Conservation (phyloP, 2,329 filamentous ascomycete genomes). For the Coniochaeta sp. region DNA sequence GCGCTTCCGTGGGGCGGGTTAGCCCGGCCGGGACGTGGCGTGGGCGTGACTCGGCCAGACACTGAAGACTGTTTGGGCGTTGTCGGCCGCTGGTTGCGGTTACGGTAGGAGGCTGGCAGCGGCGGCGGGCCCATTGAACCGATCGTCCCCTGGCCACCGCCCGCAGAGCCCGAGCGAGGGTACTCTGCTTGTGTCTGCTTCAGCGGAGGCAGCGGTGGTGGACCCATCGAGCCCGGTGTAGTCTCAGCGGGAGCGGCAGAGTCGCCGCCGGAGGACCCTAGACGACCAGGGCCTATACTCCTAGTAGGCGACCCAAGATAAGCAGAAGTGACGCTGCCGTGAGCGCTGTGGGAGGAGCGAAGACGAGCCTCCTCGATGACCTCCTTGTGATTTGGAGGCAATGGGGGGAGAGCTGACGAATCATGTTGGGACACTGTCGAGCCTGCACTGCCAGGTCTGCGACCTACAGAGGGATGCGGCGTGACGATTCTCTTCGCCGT, state of each 20-base stretch:
- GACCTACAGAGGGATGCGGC: constrained; percentile 16
- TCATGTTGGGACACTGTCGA: constrained; percentile 36
- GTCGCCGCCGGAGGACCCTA: not conserved
- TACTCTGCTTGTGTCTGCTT: constrained; percentile 70
- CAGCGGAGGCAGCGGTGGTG: constrained; percentile 15
- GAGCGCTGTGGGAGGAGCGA: constrained; percentile 38
- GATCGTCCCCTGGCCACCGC: constrained; percentile 24
- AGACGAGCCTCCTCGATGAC: constrained; percentile 73
- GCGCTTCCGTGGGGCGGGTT: constrained; percentile 34
- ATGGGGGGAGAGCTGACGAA: constrained; percentile 47
- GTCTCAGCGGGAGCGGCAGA: not conserved
- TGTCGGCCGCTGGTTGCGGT: constrained; percentile 42
- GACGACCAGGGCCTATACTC: not conserved
- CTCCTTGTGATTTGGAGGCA: constrained; percentile 77
- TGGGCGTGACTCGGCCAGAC: constrained; percentile 47
- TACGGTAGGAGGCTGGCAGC: constrained; percentile 62
- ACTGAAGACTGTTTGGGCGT: constrained; percentile 51
- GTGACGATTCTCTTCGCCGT: constrained; percentile 1
- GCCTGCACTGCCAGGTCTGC: constrained; percentile 63
- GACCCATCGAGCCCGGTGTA: not conserved
- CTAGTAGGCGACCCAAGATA: constrained; percentile 68
- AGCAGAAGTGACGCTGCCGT: constrained; percentile 11
- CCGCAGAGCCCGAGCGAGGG: constrained; percentile 52
- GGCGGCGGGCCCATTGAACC: constrained; percentile 74
- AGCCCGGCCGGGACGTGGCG: constrained; percentile 43